These are phyloP conservation scores for Trifolium pratense DNA, from an alignment of 306 rosid genomes.

Conservation along the genomic window DNA sequence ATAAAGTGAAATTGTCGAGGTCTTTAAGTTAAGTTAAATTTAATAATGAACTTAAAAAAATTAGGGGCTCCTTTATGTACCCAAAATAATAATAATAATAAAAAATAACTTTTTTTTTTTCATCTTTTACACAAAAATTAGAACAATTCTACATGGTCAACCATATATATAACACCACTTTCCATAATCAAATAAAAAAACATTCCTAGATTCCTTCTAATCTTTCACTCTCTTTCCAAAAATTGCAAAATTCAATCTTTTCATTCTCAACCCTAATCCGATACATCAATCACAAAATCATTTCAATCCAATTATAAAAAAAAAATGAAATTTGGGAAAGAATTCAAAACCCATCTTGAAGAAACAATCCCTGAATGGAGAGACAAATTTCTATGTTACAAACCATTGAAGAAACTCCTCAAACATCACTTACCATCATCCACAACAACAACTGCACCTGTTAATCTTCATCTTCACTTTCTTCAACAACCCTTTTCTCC, in stretches of 20 bases:
- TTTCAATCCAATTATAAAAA: background rate
- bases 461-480: constrained; percentile 33
- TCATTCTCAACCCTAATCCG: constrained; percentile 7
- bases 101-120: no score
- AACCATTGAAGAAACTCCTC: constrained; percentile 81
- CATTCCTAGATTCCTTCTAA: constrained; percentile 27
- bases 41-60: no score
- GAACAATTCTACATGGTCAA: background rate
- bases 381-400: constrained; percentile 94
- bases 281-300: background rate
- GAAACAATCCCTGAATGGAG: constrained; percentile 98
- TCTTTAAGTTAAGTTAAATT: no score
- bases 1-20: no score
- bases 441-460: constrained; percentile 41
- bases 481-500: constrained; percentile 41
- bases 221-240: constrained; percentile 1
- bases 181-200: background rate
- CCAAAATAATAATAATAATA: no score
- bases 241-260: background rate
- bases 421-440: constrained; percentile 48
- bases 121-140: background rate
- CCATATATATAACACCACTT: background rate
- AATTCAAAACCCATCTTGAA: constrained; percentile 83
- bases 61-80: no score
- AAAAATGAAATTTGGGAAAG: constrained; percentile 91